phyloP scores from a whole-genome alignment of 768 basidiomycete genomes.

The Ephemerocybe angulata region DNA sequence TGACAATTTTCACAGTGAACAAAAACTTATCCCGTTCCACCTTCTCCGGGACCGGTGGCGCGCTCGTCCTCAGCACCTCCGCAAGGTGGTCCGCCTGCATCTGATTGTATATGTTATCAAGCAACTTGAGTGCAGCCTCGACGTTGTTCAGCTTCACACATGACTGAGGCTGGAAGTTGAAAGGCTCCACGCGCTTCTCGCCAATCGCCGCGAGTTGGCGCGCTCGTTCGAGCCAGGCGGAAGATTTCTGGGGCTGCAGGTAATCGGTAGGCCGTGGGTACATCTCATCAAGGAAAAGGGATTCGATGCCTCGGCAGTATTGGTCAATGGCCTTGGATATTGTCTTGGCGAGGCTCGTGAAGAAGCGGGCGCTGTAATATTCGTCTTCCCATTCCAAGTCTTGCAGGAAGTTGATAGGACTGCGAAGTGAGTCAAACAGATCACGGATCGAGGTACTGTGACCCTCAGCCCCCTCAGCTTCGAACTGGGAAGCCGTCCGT shows the following conservation, averaged over 20 bases:
- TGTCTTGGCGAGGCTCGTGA: constrained; percentile 87
- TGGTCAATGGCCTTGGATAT: constrained; percentile 89
- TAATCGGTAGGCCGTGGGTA: constrained; percentile 79
- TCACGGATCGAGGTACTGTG: constrained; percentile 98
- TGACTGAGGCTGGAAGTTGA: constrained; percentile 89
- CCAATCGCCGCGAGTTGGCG: constrained; percentile 68
- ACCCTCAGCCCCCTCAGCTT: constrained; percentile 73
- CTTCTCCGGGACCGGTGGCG: constrained; percentile 73
- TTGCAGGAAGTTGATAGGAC: constrained; percentile 83
- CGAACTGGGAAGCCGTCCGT: no score
- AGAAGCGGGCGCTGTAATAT: constrained; percentile 85
- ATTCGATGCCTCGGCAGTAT: constrained; percentile 85
- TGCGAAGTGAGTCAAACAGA: constrained; percentile 89
- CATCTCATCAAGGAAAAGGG: constrained; percentile 93
- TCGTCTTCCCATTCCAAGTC: constrained; percentile 91
- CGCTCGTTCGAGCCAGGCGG: constrained; percentile 85
- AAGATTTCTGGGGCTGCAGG: constrained; percentile 79
- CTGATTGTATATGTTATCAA: constrained; percentile 93
- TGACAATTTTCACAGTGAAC: constrained; percentile 90
- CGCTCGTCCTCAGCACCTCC: constrained; percentile 51
- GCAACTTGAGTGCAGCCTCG: constrained; percentile 81
- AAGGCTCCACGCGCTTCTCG: constrained; percentile 92
- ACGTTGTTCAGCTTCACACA: constrained; percentile 98
- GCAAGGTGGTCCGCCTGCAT: constrained; percentile 87
- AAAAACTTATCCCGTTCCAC: constrained; percentile 65